Percentiles rank a stretch among this genome's conserved stretches.
These are phyloP conservation scores for Mycena indigotica DNA, from an alignment of 768 basidiomycete genomes.

Conservation along the genomic window DNA sequence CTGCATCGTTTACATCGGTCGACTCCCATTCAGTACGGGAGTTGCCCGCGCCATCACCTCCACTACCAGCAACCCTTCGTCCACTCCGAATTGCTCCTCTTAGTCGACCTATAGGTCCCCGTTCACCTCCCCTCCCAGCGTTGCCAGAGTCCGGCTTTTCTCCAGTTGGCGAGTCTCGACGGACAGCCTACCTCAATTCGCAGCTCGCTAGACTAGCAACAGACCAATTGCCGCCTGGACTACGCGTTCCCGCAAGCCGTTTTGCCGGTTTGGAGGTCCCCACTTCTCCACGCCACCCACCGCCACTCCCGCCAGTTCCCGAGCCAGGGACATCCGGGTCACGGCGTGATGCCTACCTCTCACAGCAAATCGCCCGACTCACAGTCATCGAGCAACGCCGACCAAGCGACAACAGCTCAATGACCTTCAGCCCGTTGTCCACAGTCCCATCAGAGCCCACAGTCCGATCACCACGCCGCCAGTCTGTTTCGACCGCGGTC, in stretches of 20 bases:
- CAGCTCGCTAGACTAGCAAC: constrained; percentile 12
- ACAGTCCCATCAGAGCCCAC: constrained; percentile 12
- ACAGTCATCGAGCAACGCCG: background rate
- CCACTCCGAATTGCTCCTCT: background rate
- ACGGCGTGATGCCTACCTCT: constrained; percentile 14
- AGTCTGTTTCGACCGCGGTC: background rate
- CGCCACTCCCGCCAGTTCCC: background rate
- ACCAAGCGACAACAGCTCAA: background rate
- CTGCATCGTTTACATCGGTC: background rate
- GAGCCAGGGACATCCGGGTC: background rate
- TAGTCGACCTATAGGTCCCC: background rate
- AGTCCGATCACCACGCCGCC: background rate
- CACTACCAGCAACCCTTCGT: background rate
- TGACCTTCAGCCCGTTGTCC: constrained; percentile 13
- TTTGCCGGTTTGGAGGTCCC: background rate
- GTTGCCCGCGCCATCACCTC: background rate
- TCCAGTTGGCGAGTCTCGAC: background rate
- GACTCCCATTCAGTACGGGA: too few species aligned
- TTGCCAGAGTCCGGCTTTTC: background rate
- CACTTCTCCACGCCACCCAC: background rate
- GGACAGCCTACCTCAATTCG: constrained; percentile 12
- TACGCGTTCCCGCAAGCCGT: background rate
- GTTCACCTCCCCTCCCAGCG: background rate
- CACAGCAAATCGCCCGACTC: constrained; percentile 7
- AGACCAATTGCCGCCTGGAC: background rate